Evolutionary conservation across 106 monocot species (phyloP), one percentile per base, ranked within the genome.

Genomic region (Amphibolis antarctica): DNA sequence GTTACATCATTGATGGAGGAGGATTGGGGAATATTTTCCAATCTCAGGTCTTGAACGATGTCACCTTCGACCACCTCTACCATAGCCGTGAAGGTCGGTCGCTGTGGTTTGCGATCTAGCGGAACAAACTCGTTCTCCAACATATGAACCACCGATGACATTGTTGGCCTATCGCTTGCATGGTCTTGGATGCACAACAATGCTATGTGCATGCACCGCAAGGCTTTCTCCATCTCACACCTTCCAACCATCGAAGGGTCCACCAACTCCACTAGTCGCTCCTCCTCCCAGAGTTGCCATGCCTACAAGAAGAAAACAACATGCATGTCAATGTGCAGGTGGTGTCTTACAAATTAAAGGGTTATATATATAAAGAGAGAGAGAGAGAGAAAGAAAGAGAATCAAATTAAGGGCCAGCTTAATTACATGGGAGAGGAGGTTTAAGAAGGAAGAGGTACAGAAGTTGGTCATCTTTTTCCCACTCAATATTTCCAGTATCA

Each of bases 131-230:
- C 71, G 13, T 75, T 78, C 26, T 47, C 53, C 3, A 82, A 24
- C 82, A 82, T 82, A 3, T 47, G 9, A 24, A 75, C 66, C 3
- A 75, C 68, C 3, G 28, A 55, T 0, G n/a, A 28, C 77, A 73
- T 75, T 0, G 60, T 24, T 2, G 75, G 80, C 25, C 80, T 47
- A 64, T 81, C n/a, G n/a, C n/a, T n/a, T n/a, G n/a, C n/a, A n/a
- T n/a, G n/a, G n/a, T n/a, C n/a, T n/a, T n/a, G n/a, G 15, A 76
- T 68, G 42, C 81, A 81, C 14, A 73, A 63, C 13, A 81, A 73
- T 10, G 52, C 72, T 1, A 81, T 46, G 15, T 69, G 60, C 28
- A 55, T 53, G 69, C 27, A 20, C 36, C 29, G 65, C 4, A 28
- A 3, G 46, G 59, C 59, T 9, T 69, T 26, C 3, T 22, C 4